Conservation (phyloP, 208 protist genomes). For the Leishmania martiniquensis region DNA sequence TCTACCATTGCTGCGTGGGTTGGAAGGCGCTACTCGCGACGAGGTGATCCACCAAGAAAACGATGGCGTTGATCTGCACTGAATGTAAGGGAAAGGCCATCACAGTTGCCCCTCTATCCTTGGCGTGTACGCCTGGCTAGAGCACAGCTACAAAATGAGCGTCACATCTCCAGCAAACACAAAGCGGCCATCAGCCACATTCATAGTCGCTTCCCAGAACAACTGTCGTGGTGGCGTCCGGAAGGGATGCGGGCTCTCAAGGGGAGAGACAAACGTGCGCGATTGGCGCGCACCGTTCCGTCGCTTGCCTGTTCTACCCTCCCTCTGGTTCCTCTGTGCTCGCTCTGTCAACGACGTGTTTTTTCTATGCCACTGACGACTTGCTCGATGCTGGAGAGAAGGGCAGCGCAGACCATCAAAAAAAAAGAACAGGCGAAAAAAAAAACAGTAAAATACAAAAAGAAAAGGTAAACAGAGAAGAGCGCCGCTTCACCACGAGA, state of each 20-base stretch:
- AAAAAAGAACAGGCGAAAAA: background rate
- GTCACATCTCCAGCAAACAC: background rate
- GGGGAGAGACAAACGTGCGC: background rate
- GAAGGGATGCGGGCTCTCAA: background rate
- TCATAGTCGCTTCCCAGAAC: background rate
- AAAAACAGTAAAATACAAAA: background rate
- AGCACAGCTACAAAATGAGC: background rate
- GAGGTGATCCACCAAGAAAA: background rate
- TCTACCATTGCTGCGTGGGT: background rate
- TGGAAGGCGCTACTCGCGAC: background rate
- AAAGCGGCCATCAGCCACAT: background rate
- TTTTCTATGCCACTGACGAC: background rate
- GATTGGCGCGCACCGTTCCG: background rate
- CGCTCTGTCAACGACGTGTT: background rate
- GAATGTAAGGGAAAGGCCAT: background rate
- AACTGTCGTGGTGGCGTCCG: background rate
- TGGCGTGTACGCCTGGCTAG: background rate
- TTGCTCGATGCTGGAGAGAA: background rate
- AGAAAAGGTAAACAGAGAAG: background rate
- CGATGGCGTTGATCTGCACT: background rate
- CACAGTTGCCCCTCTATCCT: background rate
- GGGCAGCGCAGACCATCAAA: background rate
- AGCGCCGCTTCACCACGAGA: too few relatives aligned
- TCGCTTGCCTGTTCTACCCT: background rate
- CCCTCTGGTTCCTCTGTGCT: background rate